Evolutionary conservation across 441 rosid genomes (phyloP).

Genomic region (Corymbia calophylla): DNA sequence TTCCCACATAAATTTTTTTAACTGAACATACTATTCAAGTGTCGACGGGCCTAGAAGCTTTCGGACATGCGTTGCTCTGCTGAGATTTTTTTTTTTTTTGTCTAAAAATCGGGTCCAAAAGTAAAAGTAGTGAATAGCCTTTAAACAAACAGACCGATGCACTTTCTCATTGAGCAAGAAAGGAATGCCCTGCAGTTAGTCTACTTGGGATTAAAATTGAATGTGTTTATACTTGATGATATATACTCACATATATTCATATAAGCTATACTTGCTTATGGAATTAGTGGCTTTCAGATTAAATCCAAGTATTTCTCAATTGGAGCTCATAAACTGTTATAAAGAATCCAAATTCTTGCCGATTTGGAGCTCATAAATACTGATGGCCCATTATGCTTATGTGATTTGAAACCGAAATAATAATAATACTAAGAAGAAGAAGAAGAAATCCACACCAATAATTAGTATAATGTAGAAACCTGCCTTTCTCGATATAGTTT

Average conservation of each 20-base stretch:
- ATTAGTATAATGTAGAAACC: too few species aligned
- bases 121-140: not conserved
- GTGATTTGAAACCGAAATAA: too few species aligned
- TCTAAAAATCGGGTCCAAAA: not conserved
- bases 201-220: too few species aligned
- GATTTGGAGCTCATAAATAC: not conserved
- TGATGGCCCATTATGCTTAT: not conserved
- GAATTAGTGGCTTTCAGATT: not conserved
- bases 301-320: too few species aligned
- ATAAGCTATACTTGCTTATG: not conserved
- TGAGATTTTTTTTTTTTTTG: not conserved
- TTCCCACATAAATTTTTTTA: not conserved
- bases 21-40: not conserved
- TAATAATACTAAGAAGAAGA: too few species aligned
- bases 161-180: too few species aligned
- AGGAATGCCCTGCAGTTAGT: not conserved
- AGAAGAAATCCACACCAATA: too few species aligned
- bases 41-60: not conserved
- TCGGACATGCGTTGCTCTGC: not conserved
- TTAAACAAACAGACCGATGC: not conserved
- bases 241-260: too few species aligned
- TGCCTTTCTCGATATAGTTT: too few species aligned
- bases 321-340: too few species aligned
- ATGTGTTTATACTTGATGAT: too few species aligned
- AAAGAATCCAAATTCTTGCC: rapidly evolving